A percentile compares a stretch with the other conserved stretches of the same genome.
These are phyloP conservation scores for Solanum ahanhuiri DNA, from an alignment of 257 asterid species.

Conservation along the genomic window DNA sequence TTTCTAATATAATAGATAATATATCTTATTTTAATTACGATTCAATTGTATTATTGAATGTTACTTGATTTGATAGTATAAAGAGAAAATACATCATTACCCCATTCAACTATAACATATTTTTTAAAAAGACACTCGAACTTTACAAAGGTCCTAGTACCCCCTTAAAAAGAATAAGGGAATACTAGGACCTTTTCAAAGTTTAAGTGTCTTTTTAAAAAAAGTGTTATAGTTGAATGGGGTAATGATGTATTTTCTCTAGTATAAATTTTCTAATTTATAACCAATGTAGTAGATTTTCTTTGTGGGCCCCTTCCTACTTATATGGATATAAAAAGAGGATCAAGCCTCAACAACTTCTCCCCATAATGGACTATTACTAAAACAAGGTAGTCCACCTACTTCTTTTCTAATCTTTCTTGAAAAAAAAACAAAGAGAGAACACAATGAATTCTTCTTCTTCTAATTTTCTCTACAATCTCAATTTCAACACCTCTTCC, in stretches of 20 bases:
- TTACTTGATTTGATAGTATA: neutral
- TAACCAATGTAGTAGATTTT: neutral
- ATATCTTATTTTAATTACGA: too few species aligned
- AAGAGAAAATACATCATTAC: too few species aligned
- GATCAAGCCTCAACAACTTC: neutral
- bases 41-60: neutral
- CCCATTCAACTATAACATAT: too few species aligned
- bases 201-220: too few species aligned
- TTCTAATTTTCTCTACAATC: neutral
- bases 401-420: neutral
- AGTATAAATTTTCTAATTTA: neutral
- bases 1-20: neutral
- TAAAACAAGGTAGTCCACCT: neutral
- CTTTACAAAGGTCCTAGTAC: too few species aligned
- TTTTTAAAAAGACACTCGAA: too few species aligned
- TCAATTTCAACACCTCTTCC: slow-evolving; percentile 3
- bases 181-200: too few species aligned
- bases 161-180: too few species aligned
- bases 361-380: neutral
- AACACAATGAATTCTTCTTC: neutral
- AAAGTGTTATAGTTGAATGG: too few species aligned
- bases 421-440: neutral
- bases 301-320: neutral
- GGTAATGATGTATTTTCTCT: too few species aligned
- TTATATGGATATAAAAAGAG: slow-evolving; percentile 7